Base-by-base conservation (phyloP, 2,329 filamentous ascomycete species). In the Aplosporella prunicola region DNA sequence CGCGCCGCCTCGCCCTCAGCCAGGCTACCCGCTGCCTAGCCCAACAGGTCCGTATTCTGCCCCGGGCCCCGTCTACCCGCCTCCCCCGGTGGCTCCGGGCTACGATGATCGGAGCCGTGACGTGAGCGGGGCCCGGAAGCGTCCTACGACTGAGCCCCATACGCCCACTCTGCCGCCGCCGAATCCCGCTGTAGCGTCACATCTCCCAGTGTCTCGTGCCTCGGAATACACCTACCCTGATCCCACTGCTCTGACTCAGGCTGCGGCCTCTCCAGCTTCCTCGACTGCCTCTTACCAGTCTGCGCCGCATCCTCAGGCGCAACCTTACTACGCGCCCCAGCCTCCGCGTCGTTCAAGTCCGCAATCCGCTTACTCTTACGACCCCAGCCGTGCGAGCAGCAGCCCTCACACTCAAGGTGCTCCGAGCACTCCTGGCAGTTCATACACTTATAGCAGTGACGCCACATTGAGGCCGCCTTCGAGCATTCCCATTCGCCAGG, bases 141-240 rank as follows among this genome's bases (percentile, higher is more conserved):
- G 67, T 45, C 53, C 58, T 18, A 60, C 58, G 40, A 58, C 65
- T 27, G 66, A 69, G 56, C 66, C 67, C 50, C 66, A 69, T 46
- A 68, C 66, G 40, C 66, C 66, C 18, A 69, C 66, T 30, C 53
- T 67, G 44, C 63, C 66, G 34, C 66, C 66, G 41, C 66, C 66
- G 39, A 63, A 64, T 49, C 66, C 59, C 28, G 64, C 59, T 45
- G 50, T 57, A 46, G 57, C 57, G 43, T 57, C 60, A 50, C 61
- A 63, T 47, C 51, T 57, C 45, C 50, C 57, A 50, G 51, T 48
- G 56, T 53, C 51, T 43, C 42, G 35, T 44, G n/a, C n/a, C n/a
- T n/a, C n/a, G n/a, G 56, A 61, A 28, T 65, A 64, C 52, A 50
- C 52, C 20, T 65, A 65, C 48, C 55, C 60, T 50, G 63, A 67